Evolutionary conservation across 257 asterid genomes (phyloP), one percentile per base, ranked within the genome.

Genomic region (Parsonsia alboflavescens): DNA sequence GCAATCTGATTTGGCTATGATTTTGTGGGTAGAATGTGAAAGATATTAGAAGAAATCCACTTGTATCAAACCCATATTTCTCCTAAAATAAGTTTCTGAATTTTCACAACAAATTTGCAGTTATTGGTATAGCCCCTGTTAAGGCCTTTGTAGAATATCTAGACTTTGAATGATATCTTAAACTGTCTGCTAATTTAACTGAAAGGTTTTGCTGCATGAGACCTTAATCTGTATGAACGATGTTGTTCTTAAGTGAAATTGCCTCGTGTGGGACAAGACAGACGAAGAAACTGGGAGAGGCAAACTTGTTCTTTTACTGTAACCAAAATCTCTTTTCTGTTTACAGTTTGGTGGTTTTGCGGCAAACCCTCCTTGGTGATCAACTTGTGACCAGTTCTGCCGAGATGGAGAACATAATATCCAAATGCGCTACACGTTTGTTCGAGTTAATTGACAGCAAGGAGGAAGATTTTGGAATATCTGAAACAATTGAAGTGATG

Each of bases 361-460:
- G 91, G 49, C 97, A 92, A 84, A 85, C 85, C 44, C 90, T 90
- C 39, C 16, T 84, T 78, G 83, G 87, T 57, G 86, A 87, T 74
- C 88, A 70, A 73, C 76, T 83, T 50, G 89, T 89, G 59, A 78
- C 79, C 71, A 85, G 77, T 80, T 83, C 87, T 65, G 78, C 80
- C 36, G 89, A 85, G 16, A 81, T 85, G 90, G 97, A 89, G 66
- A 85, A 57, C 84, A 73, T 88, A 48, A 81, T 86, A 10, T 77
- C 74, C 11, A 76, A 73, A 72, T 78, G 90, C 16, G 81, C 79
- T n/a, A 79, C 81, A 78, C 84, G 75, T 17, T 88, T 92, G 21
- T 82, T 86, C 11, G 81, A 85, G 65, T 86, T 87, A 59, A 84
- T 92, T 26, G 92, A 90, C 74, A 76, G 82, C 2, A 78, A 61